Percentiles rank a stretch among this genome's conserved stretches.
Evolutionary conservation across 2,329 filamentous ascomycete genomes (phyloP).

Genomic region (Pseudogymnoascus sp.): DNA sequence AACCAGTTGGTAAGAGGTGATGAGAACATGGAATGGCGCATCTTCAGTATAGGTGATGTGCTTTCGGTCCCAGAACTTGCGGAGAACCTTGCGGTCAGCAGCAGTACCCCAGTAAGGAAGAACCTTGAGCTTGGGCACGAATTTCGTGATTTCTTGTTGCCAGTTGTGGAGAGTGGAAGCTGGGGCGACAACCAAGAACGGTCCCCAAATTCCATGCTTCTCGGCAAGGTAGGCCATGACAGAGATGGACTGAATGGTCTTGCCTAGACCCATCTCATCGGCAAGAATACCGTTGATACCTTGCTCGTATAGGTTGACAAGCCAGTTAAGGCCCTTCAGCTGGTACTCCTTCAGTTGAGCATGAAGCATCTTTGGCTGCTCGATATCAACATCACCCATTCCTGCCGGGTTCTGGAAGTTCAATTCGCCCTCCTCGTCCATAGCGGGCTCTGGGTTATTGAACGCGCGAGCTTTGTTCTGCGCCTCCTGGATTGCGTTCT

Average conservation of each 20-base stretch:
- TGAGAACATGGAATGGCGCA: conserved; percentile 88
- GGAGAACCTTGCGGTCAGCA: conserved; percentile 87
- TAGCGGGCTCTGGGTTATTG: conserved; percentile 67
- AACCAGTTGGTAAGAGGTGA: conserved; percentile 95
- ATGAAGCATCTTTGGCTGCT: conserved; percentile 88
- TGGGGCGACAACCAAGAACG: conserved; percentile 92
- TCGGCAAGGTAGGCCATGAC: conserved; percentile 99
- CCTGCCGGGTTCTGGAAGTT: conserved; percentile 99
- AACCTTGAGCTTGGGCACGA: conserved; percentile 91
- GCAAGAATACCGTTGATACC: conserved; percentile 99
- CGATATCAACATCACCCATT: conserved; percentile 86
- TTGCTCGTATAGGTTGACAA: conserved; percentile 97
- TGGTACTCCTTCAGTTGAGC: conserved; percentile 98
- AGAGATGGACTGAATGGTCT: conserved; percentile 97
- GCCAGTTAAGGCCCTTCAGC: conserved; percentile 97
- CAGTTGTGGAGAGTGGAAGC: conserved; percentile 97
- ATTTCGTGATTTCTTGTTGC: conserved; percentile 96
- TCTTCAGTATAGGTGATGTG: conserved; percentile 93
- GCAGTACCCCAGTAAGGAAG: conserved; percentile 96
- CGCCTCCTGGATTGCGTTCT: conserved; percentile 90
- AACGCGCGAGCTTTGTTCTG: conserved; percentile 90
- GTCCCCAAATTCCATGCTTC: conserved; percentile 96
- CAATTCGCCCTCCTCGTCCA: conserved; percentile 93
- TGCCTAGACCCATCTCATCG: conserved; percentile 99
- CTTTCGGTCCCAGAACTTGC: conserved; percentile 99